phyloP scores from a whole-genome alignment of 768 basidiomycete species.

The Xanthoconium purpureum region DNA sequence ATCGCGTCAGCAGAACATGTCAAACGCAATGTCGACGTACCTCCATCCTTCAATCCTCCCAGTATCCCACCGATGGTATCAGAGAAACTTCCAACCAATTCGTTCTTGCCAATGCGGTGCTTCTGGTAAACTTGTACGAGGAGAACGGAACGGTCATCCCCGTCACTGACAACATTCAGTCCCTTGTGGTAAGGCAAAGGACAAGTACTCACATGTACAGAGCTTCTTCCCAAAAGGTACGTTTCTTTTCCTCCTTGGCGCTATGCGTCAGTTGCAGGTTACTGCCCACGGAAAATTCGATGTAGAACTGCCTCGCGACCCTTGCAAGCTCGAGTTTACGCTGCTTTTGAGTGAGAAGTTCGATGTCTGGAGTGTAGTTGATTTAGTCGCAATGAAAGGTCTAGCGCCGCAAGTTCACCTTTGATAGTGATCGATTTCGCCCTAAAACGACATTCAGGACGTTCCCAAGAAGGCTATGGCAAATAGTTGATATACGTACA shows the following conservation, averaged over 20 bases:
- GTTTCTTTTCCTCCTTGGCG: background rate
- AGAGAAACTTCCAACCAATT: too few relatives aligned
- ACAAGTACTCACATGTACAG: background rate
- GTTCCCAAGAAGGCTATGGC: too few relatives aligned
- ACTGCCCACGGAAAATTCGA: background rate
- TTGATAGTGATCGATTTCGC: constrained; percentile 1
- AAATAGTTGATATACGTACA: background rate
- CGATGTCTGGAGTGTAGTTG: background rate
- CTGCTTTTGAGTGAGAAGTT: background rate
- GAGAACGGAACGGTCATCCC: too few relatives aligned
- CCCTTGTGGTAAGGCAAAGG: background rate
- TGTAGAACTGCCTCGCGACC: background rate
- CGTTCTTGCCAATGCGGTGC: too few relatives aligned
- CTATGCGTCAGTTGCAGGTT: background rate
- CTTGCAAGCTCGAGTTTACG: background rate
- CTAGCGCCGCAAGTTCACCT: background rate
- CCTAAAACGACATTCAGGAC: background rate
- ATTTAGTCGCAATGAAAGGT: background rate
- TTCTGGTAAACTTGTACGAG: too few relatives aligned
- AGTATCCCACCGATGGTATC: too few relatives aligned
- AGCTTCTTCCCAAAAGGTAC: background rate
- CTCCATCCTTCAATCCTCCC: too few relatives aligned
- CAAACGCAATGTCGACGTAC: too few relatives aligned
- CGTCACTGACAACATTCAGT: background rate
- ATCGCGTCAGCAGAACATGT: background rate